Evolutionary conservation across 2,329 filamentous ascomycete species (phyloP), one percentile per base, ranked within the genome.

Genomic region (Chrysoporthe deuterocubensis): DNA sequence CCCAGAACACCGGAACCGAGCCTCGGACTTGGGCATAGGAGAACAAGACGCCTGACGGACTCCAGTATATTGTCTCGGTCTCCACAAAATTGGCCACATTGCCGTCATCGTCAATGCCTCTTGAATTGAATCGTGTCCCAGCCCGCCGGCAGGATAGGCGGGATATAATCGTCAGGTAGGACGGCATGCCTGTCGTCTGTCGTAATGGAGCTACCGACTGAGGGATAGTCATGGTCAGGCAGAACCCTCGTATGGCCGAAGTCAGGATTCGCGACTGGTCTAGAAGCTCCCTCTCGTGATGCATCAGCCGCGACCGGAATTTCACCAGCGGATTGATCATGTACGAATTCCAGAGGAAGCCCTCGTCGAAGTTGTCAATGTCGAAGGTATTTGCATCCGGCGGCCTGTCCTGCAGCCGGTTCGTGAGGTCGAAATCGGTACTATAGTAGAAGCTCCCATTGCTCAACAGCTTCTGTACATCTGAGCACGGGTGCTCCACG

Each of bases 31-130:
- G 96, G 2, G 90, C 93, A 78, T 97, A 99, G 0, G 96, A 98
- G 77, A 98, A 98, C 66, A 93, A 89, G 7, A 93, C 81, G 3
- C 88, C 87, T 0, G 89, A 87, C 0, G 92, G 92, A 73, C 90
- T 91, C 91, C 92, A 97, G 75, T 96, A 94, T 52, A 95, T 89
- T 0, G 94, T 97, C 80, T 99, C 96, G 0, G 94, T 96, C 79
- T 99, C 96, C n/a, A 98, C 96, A 79, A 97, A 99, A 78, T 99
- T 99, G 69, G 96, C 94, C 40, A 98, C 96, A 74, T 98, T 93
- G 16, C 96, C 96, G 75, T 98, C 94, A 76, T 99, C 96, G 75
- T 99, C 96, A 71, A 99, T 97, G 50, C 96, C 96, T 72, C 96
- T 87, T n/a, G 95, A 91, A 78, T 98, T 98, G 84, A 98, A 99